phyloP scores from a whole-genome alignment of 2,329 filamentous ascomycete genomes.

The Ophiostoma pallidulum region DNA sequence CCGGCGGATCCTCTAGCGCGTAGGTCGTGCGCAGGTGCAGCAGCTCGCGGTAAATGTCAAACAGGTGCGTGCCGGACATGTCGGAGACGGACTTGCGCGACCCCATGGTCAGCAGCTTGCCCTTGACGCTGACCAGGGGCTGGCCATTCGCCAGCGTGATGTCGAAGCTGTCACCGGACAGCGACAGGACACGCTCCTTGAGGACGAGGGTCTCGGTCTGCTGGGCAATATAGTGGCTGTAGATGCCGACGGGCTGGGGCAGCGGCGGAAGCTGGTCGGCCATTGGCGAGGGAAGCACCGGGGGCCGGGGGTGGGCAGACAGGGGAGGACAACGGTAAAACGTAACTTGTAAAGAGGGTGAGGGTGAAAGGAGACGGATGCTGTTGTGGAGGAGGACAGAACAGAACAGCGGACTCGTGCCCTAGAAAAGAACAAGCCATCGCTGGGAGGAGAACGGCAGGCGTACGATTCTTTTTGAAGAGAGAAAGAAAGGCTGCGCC shows the following conservation, averaged over 20 bases:
- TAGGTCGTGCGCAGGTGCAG: constrained; percentile 41
- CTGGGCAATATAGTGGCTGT: constrained; percentile 9
- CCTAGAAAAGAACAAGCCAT: too few relatives aligned
- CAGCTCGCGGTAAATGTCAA: constrained; percentile 47
- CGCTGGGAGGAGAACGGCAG: too few relatives aligned
- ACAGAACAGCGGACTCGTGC: too few relatives aligned
- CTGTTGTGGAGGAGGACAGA: too few relatives aligned
- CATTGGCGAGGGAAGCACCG: too few relatives aligned
- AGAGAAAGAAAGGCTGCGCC: too few relatives aligned
- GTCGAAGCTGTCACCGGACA: constrained; percentile 55
- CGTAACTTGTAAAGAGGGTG: too few relatives aligned
- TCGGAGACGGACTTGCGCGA: constrained; percentile 48
- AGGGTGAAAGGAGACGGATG: too few relatives aligned
- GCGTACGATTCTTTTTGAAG: too few relatives aligned
- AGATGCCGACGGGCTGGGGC: constrained; percentile 14
- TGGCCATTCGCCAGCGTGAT: constrained; percentile 46
- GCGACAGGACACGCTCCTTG: constrained; percentile 51
- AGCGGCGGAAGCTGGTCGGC: constrained; percentile 8
- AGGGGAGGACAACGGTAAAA: too few relatives aligned
- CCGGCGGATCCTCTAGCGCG: constrained; percentile 35
- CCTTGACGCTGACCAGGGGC: constrained; percentile 46
- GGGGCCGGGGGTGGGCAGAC: too few relatives aligned
- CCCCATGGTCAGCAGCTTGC: constrained; percentile 42
- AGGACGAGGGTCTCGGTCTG: constrained; percentile 41
- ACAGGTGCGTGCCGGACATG: constrained; percentile 43